Conservation (phyloP, 106 monocot genomes). For the Agapanthus africanus region DNA sequence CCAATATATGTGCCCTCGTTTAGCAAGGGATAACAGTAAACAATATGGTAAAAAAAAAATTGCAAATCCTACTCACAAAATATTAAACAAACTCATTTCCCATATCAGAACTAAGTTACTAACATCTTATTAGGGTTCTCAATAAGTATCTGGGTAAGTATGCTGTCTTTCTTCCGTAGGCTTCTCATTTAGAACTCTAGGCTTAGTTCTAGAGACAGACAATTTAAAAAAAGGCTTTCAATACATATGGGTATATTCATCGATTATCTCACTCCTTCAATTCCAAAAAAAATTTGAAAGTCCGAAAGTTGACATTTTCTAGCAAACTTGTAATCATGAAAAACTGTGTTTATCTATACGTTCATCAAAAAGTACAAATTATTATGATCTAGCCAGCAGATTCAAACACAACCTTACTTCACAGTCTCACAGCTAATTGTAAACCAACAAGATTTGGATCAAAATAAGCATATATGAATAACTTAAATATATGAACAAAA, state of each 20-base stretch:
- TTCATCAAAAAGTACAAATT: not conserved
- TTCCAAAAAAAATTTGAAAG: not conserved
- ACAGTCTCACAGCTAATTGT: too few species aligned
- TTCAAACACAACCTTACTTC: not conserved
- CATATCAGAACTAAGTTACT: not conserved
- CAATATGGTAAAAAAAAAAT: too few species aligned
- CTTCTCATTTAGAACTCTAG: not conserved
- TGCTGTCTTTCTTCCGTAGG: not conserved
- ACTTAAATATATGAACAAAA: too few species aligned
- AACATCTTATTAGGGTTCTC: not conserved
- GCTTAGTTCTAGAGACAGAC: not conserved
- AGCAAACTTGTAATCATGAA: too few species aligned
- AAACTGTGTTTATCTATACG: too few species aligned
- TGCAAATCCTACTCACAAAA: not conserved
- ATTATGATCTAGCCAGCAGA: not conserved
- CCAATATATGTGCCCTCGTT: too few species aligned
- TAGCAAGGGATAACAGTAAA: too few species aligned
- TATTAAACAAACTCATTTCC: not conserved
- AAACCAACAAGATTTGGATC: too few species aligned
- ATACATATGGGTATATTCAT: too few species aligned
- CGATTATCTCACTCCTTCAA: not conserved
- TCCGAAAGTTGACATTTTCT: not conserved
- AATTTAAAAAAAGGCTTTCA: not conserved
- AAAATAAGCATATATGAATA: too few species aligned
- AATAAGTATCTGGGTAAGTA: not conserved